Conservation (phyloP, 208 protist genomes). For the Herpetomonas tarakana region DNA sequence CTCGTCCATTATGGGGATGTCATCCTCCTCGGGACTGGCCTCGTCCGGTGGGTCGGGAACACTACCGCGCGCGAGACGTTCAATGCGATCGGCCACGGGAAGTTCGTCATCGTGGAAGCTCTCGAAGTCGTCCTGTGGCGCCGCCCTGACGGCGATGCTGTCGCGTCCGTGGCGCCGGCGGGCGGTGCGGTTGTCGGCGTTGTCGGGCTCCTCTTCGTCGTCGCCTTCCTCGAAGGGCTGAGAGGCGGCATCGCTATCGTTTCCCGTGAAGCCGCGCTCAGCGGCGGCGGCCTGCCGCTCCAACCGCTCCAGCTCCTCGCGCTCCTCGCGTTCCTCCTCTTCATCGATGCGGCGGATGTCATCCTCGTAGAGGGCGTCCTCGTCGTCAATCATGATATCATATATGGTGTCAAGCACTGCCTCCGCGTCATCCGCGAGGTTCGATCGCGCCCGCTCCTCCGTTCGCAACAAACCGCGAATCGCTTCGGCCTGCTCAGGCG, state of each 20-base stretch:
- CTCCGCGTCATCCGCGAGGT: slow-evolving; percentile 27
- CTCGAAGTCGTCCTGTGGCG: slow-evolving; percentile 26
- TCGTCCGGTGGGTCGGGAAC: neutral
- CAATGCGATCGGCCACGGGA: slow-evolving; percentile 17
- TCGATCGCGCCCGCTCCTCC: slow-evolving; percentile 23
- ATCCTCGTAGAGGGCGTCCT: slow-evolving; percentile 32
- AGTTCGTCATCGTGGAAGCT: slow-evolving; percentile 24
- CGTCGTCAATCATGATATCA: slow-evolving; percentile 39
- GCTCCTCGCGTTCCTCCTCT: slow-evolving; percentile 35
- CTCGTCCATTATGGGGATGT: slow-evolving; percentile 11
- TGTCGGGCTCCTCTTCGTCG: slow-evolving; percentile 13
- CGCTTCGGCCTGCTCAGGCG: neutral
- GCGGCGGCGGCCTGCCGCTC: slow-evolving; percentile 13
- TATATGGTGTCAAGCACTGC: slow-evolving; percentile 33
- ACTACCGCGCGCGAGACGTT: slow-evolving; percentile 16
- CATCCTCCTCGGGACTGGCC: slow-evolving; percentile 10
- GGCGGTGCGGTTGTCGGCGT: neutral
- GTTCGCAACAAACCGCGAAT: slow-evolving; percentile 5
- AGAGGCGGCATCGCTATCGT: slow-evolving; percentile 10
- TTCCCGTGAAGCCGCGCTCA: slow-evolving; percentile 13
- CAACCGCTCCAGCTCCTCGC: slow-evolving; percentile 12
- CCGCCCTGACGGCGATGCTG: slow-evolving; percentile 19
- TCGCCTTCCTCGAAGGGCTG: slow-evolving; percentile 33
- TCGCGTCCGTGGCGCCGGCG: slow-evolving; percentile 6
- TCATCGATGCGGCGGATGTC: slow-evolving; percentile 34